phyloP scores from a whole-genome alignment of 2,329 filamentous ascomycete genomes.

The Thermothelomyces thermophilus region DNA sequence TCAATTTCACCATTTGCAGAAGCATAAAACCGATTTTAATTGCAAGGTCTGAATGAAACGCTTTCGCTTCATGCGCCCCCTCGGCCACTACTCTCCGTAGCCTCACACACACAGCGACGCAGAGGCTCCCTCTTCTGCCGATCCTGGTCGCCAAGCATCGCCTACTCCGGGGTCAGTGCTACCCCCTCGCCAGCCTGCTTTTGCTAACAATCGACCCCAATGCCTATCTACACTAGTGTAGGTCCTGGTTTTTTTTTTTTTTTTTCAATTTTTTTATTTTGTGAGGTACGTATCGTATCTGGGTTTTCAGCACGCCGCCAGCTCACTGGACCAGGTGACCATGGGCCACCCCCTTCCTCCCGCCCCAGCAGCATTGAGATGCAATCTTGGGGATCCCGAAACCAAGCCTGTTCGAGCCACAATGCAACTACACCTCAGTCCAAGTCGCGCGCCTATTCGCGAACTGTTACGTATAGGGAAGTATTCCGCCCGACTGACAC shows the following conservation, averaged over 20 bases:
- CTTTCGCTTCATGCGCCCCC: slow-evolving; percentile 42
- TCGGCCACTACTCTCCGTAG: slow-evolving; percentile 25
- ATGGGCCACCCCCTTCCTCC: too few relatives aligned
- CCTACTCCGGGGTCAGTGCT: neutral
- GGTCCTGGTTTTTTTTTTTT: too few relatives aligned
- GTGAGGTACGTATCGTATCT: neutral
- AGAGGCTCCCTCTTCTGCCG: slow-evolving; percentile 10
- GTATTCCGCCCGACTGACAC: neutral
- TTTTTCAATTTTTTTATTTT: too few relatives aligned
- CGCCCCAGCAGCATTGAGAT: slow-evolving; percentile 32
- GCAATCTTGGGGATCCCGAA: slow-evolving; percentile 34
- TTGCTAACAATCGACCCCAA: neutral
- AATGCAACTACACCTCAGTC: slow-evolving; percentile 5
- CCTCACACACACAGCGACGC: slow-evolving; percentile 6
- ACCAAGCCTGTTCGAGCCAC: slow-evolving; percentile 20
- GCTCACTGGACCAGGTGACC: neutral
- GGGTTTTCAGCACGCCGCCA: neutral
- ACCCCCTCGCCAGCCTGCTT: neutral
- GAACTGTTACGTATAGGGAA: neutral
- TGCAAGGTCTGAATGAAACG: slow-evolving; percentile 40
- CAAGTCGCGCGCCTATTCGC: slow-evolving; percentile 7
- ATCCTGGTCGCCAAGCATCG: slow-evolving; percentile 17
- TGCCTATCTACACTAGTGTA: too few relatives aligned
- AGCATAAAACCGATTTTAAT: slow-evolving; percentile 45
- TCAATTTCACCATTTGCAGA: slow-evolving; percentile 26